These are phyloP conservation scores for Tetragonia tetragonoides DNA, from an alignment of 148 eudicot genomes.

Conservation along the genomic window DNA sequence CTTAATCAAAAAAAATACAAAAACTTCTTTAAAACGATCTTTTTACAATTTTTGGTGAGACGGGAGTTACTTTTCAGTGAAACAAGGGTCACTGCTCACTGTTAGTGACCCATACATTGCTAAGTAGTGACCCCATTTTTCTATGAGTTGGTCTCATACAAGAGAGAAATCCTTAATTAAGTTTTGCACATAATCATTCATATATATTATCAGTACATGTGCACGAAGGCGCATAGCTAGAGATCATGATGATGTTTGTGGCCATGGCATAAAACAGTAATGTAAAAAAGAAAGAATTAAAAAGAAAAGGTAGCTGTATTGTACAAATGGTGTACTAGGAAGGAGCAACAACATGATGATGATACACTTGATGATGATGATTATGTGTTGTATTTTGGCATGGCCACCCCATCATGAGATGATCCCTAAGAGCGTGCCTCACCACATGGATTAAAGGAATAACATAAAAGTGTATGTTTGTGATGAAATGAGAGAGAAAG, in stretches of 20 bases:
- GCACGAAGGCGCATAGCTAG: constrained; percentile 2
- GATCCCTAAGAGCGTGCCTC: constrained; percentile 3
- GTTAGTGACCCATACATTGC: no score
- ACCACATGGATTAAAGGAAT: no score
- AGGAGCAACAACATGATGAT: constrained; percentile 17
- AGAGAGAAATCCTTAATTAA: neutral
- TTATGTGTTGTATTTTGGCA: constrained; percentile 15
- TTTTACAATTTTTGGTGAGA: no score
- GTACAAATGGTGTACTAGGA: neutral
- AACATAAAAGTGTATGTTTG: no score
- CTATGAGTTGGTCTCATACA: no score
- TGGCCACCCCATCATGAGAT: constrained; percentile 15
- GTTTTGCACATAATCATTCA: neutral
- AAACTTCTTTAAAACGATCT: no score
- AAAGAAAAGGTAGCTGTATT: neutral
- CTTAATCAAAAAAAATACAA: no score
- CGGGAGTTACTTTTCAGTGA: no score
- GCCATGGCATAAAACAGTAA: neutral
- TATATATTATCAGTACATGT: neutral
- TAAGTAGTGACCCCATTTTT: no score
- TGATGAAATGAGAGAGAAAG: no score
- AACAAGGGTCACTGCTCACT: no score
- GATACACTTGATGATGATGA: constrained; percentile 7
- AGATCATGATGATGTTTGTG: constrained; percentile 19
- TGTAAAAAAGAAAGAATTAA: neutral